Evolutionary conservation across 345 rosid genomes (phyloP), one percentile per base, ranked within the genome.

Genomic region (Atalantia buxifolia): DNA sequence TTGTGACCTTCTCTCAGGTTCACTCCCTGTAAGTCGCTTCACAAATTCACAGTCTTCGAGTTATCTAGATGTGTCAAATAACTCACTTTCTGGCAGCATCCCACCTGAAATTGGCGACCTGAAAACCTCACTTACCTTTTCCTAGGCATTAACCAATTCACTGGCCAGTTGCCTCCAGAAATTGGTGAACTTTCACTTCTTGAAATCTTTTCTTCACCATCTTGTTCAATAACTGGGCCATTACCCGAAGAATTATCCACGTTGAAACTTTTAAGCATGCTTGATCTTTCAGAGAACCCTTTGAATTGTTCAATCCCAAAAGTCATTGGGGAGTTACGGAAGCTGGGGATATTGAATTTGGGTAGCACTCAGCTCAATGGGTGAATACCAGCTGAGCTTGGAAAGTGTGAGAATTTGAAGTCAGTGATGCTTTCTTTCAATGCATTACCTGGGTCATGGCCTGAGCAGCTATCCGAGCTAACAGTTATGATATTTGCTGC

Each of bases 201-300:
- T 28, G 30, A 28, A 70, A 89, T 74, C 84, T 86, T 94, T 2
- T 87, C 79, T 78, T 74, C 94, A 0, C 89, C 92, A 4, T 87
- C 83, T 6, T 91, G 93, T 71, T 81, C 84, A 48, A 81, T 96
- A 76, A 74, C 88, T 0, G 97, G 98, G 19, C 97, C 99, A 0
- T 77, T 94, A 30, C 98, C 99, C 28, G 82, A 89, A 18, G 86
- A 84, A 74, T 64, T 96, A 0, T 83, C 87, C 0, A 84, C 85
- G 67, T 80, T 96, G 59, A 76, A 65, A 18, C 76, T 84, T 2
- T 82, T 96, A 0, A 83, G 70, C 30, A 85, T 87, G 38, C 91
- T 94, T 4, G 97, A 94, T 83, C 91, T 96, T 71, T 96, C 98
- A 9, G 80, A 90, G 68, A 96, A 96, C 82, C 97, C 97, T 7